Evolutionary conservation across 1,284 basidiomycete genomes (phyloP).

Genomic region (Mycocalia duriaeana): DNA sequence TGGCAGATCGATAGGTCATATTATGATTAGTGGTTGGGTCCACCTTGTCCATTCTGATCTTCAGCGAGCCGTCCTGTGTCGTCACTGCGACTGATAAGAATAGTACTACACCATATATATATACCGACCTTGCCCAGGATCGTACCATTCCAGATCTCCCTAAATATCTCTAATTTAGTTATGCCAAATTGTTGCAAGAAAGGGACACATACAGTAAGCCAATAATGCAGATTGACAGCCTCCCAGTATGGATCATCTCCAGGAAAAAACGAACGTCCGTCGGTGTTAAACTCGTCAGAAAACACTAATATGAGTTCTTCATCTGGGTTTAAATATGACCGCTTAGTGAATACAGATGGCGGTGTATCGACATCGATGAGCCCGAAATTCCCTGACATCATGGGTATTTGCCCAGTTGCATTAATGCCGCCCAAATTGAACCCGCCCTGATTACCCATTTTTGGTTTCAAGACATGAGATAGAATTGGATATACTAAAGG

Average conservation of each 20-base stretch:
- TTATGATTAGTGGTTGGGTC: conserved; percentile 30
- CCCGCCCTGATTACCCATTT: conserved; percentile 38
- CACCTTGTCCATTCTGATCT: conserved; percentile 25
- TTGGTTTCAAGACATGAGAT: conserved; percentile 24
- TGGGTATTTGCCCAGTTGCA: conserved; percentile 60
- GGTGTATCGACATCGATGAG: conserved; percentile 70
- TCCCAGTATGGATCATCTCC: conserved; percentile 65
- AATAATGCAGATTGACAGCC: conserved; percentile 41
- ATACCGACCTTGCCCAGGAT: conserved; percentile 29
- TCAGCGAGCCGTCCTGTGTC: conserved; percentile 29
- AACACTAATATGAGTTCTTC: conserved; percentile 56
- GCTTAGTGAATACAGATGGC: conserved; percentile 41
- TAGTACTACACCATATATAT: background rate
- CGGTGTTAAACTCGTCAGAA: conserved; percentile 73
- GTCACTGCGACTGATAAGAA: conserved; percentile 21
- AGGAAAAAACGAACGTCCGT: conserved; percentile 66
- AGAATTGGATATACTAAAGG: conserved; percentile 31
- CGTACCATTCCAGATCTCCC: conserved; percentile 42
- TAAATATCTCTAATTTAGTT: conserved; percentile 33
- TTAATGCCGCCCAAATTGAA: conserved; percentile 79
- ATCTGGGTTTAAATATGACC: conserved; percentile 39
- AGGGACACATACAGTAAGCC: conserved; percentile 35
- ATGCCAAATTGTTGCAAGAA: conserved; percentile 19
- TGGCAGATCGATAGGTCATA: conserved; percentile 32
- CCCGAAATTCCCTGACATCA: conserved; percentile 47